Base-by-base conservation (phyloP, 208 protist species). In the Crithidia thermophila region DNA sequence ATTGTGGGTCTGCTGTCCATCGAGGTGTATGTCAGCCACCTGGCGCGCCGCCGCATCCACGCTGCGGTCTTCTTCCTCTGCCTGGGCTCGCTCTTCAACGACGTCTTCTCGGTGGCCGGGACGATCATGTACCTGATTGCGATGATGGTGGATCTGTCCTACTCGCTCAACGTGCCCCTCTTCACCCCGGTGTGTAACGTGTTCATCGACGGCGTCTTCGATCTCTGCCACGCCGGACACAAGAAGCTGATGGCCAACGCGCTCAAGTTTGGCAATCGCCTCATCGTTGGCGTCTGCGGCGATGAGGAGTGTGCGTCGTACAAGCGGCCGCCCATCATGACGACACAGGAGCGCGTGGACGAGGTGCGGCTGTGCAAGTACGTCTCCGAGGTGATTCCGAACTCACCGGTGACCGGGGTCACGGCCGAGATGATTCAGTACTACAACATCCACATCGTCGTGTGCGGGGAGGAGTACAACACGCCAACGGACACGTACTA, bases 291-390 rank as follows among this genome's bases (percentile, higher is more conserved):
- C 28, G 94, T 98, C 21, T 91, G 94, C 67, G 87, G 86, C 23
- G 94, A 98, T 45, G 90, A 93, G 56, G 90, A 96, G 56, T 94
- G 85, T 40, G 79, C 68, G 20, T 34, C 30, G 23, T 98, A 98
- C 85, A 98, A 98, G 72, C 89, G 94, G 1, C 81, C 80, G 9
- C 94, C 94, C 4, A 93, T 98, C 77, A 97, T 98, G 94, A 96
- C 90, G 9, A 85, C 75, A 7, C 77, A 85, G 37, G 94, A 98
- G 79, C 85, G 94, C 2, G 82, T 90, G 47, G 81, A 87, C 40
- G 93, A 96, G 81, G 94, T 98, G 59, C 62, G 75, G 21, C 75
- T 93, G 70, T 98, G 89, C 75, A 94, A 93, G 68, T 95, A 94
- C 70, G 92, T 94, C 39, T 91, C 85, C 10, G 78, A 94, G 75